phyloP scores from a whole-genome alignment of 805 yeast genomes.

The Saturnispora sekii region DNA sequence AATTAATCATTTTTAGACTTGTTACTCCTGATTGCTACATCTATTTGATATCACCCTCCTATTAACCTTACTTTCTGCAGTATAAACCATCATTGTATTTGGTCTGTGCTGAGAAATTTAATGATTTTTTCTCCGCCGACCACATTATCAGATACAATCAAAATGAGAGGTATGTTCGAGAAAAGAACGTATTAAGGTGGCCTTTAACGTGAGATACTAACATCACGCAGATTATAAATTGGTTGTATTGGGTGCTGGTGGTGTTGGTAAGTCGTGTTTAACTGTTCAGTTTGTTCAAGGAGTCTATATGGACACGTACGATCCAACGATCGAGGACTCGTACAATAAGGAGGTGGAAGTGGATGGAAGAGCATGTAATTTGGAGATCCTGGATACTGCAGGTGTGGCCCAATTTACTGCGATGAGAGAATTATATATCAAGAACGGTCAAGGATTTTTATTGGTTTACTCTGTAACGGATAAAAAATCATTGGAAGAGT shows the following conservation, averaged over 20 bases:
- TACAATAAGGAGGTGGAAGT: constrained; percentile 82
- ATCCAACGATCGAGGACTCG: constrained; percentile 95
- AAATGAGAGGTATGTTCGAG: constrained; percentile 9
- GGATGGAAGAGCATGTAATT: constrained; percentile 77
- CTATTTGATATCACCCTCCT: too few species aligned
- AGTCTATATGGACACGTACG: constrained; percentile 81
- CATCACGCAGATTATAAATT: constrained; percentile 59
- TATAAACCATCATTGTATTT: too few species aligned
- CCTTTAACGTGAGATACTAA: constrained; percentile 4
- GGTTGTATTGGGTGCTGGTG: constrained; percentile 93
- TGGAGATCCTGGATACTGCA: constrained; percentile 66
- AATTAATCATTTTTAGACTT: too few species aligned
- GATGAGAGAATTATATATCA: constrained; percentile 82
- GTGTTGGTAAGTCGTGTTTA: constrained; percentile 91
- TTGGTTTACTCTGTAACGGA: constrained; percentile 53
- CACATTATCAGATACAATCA: too few species aligned
- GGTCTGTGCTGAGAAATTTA: too few species aligned
- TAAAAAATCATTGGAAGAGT: constrained; percentile 61
- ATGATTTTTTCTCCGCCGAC: too few species aligned
- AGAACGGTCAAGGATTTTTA: constrained; percentile 71
- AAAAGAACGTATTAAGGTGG: background rate
- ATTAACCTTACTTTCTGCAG: too few species aligned
- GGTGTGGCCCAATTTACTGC: constrained; percentile 87
- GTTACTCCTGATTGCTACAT: too few species aligned
- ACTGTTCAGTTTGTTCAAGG: constrained; percentile 92